Percentiles rank a stretch among this genome's conserved stretches.
phyloP scores from a whole-genome alignment of 1,284 basidiomycete species.

The Inonotus obliquus region DNA sequence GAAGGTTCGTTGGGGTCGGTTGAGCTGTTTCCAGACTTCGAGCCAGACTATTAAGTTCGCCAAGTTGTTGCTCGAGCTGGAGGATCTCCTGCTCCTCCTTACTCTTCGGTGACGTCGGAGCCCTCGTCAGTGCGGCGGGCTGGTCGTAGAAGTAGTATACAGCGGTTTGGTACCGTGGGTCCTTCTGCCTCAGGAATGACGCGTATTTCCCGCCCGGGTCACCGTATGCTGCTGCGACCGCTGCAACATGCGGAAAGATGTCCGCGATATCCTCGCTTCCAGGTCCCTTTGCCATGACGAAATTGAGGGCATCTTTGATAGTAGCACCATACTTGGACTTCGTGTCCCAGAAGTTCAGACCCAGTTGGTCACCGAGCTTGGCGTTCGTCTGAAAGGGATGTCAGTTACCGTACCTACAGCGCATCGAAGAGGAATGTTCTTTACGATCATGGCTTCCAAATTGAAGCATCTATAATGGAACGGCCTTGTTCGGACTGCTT shows the following conservation, averaged over 20 bases:
- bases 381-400: slow-evolving; percentile 40
- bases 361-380: slow-evolving; percentile 50
- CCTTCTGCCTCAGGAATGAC: slow-evolving; percentile 34
- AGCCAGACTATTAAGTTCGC: not conserved
- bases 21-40: not conserved
- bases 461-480: slow-evolving; percentile 67
- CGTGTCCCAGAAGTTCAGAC: slow-evolving; percentile 45
- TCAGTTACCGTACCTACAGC: slow-evolving; percentile 17
- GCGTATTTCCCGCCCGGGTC: slow-evolving; percentile 50
- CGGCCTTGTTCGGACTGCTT: slow-evolving; percentile 54
- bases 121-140: slow-evolving; percentile 28
- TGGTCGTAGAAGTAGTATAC: slow-evolving; percentile 54
- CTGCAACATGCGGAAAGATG: slow-evolving; percentile 48
- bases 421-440: slow-evolving; percentile 23
- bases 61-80: not conserved
- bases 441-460: slow-evolving; percentile 62
- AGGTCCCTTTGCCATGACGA: slow-evolving; percentile 41
- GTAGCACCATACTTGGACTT: slow-evolving; percentile 49
- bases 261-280: slow-evolving; percentile 41
- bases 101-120: slow-evolving; percentile 11
- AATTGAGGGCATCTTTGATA: slow-evolving; percentile 55
- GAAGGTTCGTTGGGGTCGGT: slow-evolving; percentile 4
- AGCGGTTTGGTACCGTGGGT: slow-evolving; percentile 34
- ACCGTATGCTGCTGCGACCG: slow-evolving; percentile 50
- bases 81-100: slow-evolving; percentile 6